Conservation (phyloP, 495 filamentous ascomycete species). For the Tuber microsphaerosporum region DNA sequence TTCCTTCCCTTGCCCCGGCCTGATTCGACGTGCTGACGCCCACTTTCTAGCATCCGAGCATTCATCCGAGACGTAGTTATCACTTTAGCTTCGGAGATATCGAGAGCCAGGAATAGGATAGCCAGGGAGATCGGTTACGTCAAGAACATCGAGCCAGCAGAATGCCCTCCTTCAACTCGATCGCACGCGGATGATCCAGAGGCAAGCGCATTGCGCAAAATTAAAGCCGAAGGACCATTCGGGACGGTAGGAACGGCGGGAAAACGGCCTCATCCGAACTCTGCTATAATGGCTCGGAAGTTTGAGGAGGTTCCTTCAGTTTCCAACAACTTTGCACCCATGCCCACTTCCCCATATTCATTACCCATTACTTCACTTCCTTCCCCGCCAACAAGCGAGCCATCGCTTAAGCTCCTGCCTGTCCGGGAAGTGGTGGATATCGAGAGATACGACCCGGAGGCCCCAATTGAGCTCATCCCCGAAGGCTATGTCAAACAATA, state of each 20-base stretch:
- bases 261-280: background rate
- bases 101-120: background rate
- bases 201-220: background rate
- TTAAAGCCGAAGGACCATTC: background rate
- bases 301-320: background rate
- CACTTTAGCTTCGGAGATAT: background rate
- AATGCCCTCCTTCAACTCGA: background rate
- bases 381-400: background rate
- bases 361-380: background rate
- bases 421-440: background rate
- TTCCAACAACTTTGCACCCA: background rate
- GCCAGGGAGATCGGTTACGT: background rate
- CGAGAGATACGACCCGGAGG: background rate
- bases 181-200: background rate
- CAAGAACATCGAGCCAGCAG: background rate
- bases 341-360: background rate
- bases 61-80: background rate
- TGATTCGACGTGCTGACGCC: background rate
- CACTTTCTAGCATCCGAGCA: background rate
- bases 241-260: background rate
- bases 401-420: background rate
- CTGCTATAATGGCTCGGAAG: background rate
- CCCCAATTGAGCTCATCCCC: constrained; percentile 1
- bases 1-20: background rate
- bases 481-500: background rate